A percentile compares a stretch with the other conserved stretches of the same genome.
Conservation (phyloP, 2,329 filamentous ascomycete genomes). For the Ramularia collo-cygni region DNA sequence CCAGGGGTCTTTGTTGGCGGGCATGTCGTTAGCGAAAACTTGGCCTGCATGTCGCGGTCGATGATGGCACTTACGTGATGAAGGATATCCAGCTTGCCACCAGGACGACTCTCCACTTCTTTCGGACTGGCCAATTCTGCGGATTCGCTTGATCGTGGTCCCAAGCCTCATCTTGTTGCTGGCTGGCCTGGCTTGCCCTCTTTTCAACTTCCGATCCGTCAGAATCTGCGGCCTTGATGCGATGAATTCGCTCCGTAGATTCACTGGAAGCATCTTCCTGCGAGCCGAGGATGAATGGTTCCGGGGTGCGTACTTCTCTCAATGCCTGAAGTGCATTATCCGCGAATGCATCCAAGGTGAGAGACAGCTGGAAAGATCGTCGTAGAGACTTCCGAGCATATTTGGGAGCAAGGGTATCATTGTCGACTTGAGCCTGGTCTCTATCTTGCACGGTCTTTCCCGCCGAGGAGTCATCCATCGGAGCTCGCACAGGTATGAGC, state of each 20-base stretch:
- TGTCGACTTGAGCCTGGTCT: background rate
- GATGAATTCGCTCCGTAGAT: background rate
- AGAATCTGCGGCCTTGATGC: background rate
- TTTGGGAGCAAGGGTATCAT: background rate
- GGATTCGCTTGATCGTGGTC: slow-evolving; percentile 32
- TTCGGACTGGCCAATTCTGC: slow-evolving; percentile 33
- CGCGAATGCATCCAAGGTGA: background rate
- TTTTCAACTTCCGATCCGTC: background rate
- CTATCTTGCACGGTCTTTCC: background rate
- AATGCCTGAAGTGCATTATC: background rate
- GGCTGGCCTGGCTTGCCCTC: background rate
- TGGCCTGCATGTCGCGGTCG: background rate
- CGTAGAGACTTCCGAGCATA: background rate
- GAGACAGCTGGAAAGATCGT: too few species aligned
- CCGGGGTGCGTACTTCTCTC: background rate
- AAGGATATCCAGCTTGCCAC: slow-evolving; percentile 32
- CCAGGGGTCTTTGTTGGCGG: slow-evolving; percentile 33
- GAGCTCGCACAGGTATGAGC: background rate
- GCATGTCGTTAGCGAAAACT: background rate
- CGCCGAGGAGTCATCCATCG: background rate
- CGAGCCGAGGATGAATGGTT: background rate
- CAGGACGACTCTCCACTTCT: slow-evolving; percentile 37
- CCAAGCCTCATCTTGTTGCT: background rate
- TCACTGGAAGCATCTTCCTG: background rate
- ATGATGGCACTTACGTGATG: slow-evolving; percentile 2